Percentiles rank a stretch among this genome's conserved stretches.
These are phyloP conservation scores for Aspergillus flavus DNA, from an alignment of 2,329 filamentous ascomycete genomes.

Conservation along the genomic window DNA sequence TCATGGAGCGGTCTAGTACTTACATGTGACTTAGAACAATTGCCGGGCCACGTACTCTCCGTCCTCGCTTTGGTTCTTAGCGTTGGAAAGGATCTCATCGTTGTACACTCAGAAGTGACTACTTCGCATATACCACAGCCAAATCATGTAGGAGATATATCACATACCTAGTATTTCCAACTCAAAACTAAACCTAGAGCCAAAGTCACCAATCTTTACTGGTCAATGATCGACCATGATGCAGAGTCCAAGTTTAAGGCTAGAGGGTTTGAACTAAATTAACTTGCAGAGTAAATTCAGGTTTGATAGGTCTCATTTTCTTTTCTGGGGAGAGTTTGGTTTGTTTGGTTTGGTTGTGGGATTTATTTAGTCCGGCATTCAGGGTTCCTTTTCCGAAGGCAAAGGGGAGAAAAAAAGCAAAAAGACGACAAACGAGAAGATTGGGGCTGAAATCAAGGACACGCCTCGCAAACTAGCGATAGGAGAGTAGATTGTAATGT, in stretches of 20 bases:
- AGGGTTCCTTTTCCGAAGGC: neutral
- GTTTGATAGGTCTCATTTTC: neutral
- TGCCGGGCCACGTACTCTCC: no score
- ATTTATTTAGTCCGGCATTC: neutral
- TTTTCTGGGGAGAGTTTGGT: neutral
- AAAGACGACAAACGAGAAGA: neutral
- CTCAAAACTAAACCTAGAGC: neutral
- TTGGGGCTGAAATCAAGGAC: neutral
- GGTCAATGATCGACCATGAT: neutral
- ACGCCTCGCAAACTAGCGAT: neutral
- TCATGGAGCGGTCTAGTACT: no score
- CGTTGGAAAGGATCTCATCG: no score
- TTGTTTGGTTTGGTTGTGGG: neutral
- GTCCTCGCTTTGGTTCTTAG: no score
- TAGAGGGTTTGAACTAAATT: neutral
- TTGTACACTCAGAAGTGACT: no score
- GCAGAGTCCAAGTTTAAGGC: neutral
- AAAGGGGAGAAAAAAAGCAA: neutral
- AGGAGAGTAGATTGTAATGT: neutral
- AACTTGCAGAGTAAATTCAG: neutral
- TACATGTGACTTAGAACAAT: no score
- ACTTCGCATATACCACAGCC: neutral
- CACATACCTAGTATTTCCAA: neutral
- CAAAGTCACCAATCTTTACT: neutral
- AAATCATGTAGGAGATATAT: neutral